Conservation (phyloP, 306 rosid species). For the Castanea crenata region DNA sequence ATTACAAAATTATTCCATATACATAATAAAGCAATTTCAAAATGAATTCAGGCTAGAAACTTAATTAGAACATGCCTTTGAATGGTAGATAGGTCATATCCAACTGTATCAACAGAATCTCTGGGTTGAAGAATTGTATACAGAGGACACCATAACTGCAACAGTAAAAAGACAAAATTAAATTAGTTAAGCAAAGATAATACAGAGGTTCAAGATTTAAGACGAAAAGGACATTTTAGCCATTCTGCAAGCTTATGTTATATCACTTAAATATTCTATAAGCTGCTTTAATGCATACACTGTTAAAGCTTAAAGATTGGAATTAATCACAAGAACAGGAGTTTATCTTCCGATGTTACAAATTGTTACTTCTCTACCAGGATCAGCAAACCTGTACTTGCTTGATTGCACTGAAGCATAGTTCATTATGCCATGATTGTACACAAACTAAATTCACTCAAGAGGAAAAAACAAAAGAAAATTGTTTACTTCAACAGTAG, state of each 20-base stretch:
- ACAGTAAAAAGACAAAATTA: conserved; percentile 14
- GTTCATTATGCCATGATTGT: not conserved
- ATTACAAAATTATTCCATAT: conserved; percentile 14
- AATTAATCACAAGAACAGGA: conserved; percentile 1
- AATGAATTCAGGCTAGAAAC: conserved; percentile 1
- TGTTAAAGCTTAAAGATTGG: not conserved
- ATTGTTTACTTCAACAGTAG: not conserved
- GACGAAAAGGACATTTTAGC: not conserved
- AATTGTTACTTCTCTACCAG: not conserved
- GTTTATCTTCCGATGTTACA: not conserved
- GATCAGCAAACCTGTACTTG: not conserved
- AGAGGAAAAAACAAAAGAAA: not conserved
- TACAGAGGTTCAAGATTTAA: conserved; percentile 6
- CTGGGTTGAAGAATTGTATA: conserved; percentile 51
- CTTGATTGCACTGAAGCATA: not conserved
- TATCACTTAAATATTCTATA: not conserved
- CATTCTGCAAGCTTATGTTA: not conserved
- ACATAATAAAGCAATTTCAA: conserved; percentile 2
- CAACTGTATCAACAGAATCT: conserved; percentile 28
- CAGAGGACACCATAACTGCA: conserved; percentile 94
- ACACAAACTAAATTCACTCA: not conserved
- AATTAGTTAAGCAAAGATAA: conserved; percentile 11
- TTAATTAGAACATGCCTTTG: conserved; percentile 46
- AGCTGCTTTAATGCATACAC: not conserved
- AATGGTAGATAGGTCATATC: conserved; percentile 29